A percentile compares a stretch with the other conserved stretches of the same genome.
Conservation (phyloP, 2,329 filamentous ascomycete genomes). For the Chrysoporthe puriensis region DNA sequence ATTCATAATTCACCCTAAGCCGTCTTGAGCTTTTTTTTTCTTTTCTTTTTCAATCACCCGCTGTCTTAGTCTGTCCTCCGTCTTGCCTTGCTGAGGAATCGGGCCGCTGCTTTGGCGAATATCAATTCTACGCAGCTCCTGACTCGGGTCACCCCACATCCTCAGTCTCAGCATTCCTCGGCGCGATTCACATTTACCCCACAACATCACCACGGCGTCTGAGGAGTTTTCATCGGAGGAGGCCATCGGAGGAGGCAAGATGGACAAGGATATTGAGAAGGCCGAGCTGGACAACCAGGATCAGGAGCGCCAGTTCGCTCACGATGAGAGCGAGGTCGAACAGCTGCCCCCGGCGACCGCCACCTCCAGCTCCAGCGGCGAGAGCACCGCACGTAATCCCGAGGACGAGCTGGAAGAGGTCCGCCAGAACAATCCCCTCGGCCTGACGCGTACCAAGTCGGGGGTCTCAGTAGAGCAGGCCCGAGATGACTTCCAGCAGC, state of each 20-base stretch:
- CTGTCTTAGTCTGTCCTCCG: neutral
- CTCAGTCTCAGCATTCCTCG: neutral
- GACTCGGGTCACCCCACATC: neutral
- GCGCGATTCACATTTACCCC: neutral
- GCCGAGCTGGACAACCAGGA: slow-evolving; percentile 20
- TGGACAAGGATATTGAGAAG: slow-evolving; percentile 32
- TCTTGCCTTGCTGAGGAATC: neutral
- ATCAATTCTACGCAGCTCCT: neutral
- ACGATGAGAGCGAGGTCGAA: slow-evolving; percentile 30
- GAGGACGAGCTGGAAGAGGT: slow-evolving; percentile 47
- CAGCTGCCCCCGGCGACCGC: slow-evolving; percentile 27
- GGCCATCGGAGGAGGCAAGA: neutral
- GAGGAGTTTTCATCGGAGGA: neutral
- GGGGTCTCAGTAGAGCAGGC: slow-evolving; percentile 70
- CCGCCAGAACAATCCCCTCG: slow-evolving; percentile 52
- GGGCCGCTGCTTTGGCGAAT: neutral
- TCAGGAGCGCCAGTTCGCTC: slow-evolving; percentile 15
- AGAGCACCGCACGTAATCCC: slow-evolving; percentile 34
- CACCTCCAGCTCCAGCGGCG: slow-evolving; percentile 21
- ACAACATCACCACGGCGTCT: slow-evolving; percentile 8
- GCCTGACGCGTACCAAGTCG: slow-evolving; percentile 44
- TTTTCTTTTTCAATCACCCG: neutral
- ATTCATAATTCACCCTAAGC: neutral
- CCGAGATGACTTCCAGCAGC: slow-evolving; percentile 70
- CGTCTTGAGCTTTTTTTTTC: too few relatives aligned